Percentiles rank a stretch among this genome's conserved stretches.
Conservation (phyloP, 306 rosid species). For the Gleditsia sinensis region DNA sequence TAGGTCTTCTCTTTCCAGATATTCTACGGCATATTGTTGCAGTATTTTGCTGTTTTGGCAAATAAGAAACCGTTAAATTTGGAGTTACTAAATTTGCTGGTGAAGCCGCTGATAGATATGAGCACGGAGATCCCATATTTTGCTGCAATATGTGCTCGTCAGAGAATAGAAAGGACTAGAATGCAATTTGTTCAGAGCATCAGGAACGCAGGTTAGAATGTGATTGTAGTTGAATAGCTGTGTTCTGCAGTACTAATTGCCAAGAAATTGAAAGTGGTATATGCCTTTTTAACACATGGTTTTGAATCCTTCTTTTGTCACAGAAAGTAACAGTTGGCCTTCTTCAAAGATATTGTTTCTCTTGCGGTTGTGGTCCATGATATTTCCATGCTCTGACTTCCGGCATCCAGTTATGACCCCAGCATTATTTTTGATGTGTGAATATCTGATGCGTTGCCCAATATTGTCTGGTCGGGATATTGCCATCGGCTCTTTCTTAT, state of each 20-base stretch:
- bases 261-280: neutral
- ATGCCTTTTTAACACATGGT: conserved; percentile 19
- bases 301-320: conserved; percentile 31
- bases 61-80: conserved; percentile 66
- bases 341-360: conserved; percentile 82
- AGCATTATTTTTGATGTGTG: conserved; percentile 73
- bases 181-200: conserved; percentile 63
- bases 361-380: conserved; percentile 86
- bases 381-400: conserved; percentile 90
- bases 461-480: conserved; percentile 70
- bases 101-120: conserved; percentile 88
- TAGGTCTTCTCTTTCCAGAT: conserved; percentile 56
- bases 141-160: conserved; percentile 96
- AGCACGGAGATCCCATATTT: conserved; percentile 87
- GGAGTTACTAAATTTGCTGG: conserved; percentile 67
- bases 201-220: conserved; percentile 69
- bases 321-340: conserved; percentile 92
- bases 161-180: conserved; percentile 67
- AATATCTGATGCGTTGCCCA: conserved; percentile 87
- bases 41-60: conserved; percentile 87
- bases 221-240: conserved; percentile 13
- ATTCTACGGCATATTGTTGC: conserved; percentile 85
- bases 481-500: conserved; percentile 81
- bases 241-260: conserved; percentile 1
- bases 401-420: conserved; percentile 94